phyloP scores from a whole-genome alignment of 805 yeast species.

The Groenewaldozyma tartarivorans region DNA sequence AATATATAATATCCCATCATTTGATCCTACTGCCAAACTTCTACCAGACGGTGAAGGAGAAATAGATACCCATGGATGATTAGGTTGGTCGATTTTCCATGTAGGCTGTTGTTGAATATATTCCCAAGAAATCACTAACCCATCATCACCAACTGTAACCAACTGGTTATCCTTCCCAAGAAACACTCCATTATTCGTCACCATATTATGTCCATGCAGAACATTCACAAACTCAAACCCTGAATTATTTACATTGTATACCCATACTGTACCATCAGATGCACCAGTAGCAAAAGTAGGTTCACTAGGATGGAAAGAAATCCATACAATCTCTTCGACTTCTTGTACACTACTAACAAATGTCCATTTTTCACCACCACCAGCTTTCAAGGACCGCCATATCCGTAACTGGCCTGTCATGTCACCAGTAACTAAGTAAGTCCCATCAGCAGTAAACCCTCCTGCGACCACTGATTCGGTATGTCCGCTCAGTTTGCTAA shows the following conservation, averaged over 20 bases:
- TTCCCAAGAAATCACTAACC: slow-evolving; percentile 81
- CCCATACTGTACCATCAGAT: slow-evolving; percentile 90
- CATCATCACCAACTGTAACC: slow-evolving; percentile 76
- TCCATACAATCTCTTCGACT: slow-evolving; percentile 85
- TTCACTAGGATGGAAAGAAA: slow-evolving; percentile 67
- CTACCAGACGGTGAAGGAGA: slow-evolving; percentile 40
- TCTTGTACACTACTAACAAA: slow-evolving; percentile 64
- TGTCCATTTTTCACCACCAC: slow-evolving; percentile 80
- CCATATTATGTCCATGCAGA: slow-evolving; percentile 54
- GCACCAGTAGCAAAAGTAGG: slow-evolving; percentile 84
- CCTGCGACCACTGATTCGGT: slow-evolving; percentile 82
- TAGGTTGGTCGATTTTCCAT: slow-evolving; percentile 33
- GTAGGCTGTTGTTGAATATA: slow-evolving; percentile 64
- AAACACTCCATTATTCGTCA: slow-evolving; percentile 74
- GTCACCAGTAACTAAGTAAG: slow-evolving; percentile 78
- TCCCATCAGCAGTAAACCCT: slow-evolving; percentile 76
- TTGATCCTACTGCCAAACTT: slow-evolving; percentile 68
- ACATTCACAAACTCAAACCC: slow-evolving; percentile 39
- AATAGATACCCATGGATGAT: slow-evolving; percentile 84
- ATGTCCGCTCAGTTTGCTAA: slow-evolving; percentile 69
- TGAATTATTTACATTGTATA: slow-evolving; percentile 61
- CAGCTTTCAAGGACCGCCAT: slow-evolving; percentile 44
- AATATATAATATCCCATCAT: slow-evolving; percentile 80
- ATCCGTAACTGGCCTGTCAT: slow-evolving; percentile 84
- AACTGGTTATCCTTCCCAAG: slow-evolving; percentile 43